Conservation (phyloP, 331 rosid species). For the Cydonia oblonga region DNA sequence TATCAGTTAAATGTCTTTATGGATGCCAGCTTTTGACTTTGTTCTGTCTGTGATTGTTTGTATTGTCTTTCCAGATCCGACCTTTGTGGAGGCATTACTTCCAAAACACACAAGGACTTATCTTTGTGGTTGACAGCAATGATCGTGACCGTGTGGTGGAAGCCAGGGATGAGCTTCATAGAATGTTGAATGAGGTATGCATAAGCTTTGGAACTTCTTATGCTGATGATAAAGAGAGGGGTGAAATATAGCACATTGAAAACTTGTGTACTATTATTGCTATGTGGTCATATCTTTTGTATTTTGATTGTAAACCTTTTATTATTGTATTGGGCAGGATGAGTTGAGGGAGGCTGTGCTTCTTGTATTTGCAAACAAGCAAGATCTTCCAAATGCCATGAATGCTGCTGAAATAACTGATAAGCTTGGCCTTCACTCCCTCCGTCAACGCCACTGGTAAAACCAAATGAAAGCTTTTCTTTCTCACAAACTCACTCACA, state of each 20-base stretch:
- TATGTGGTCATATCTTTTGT: not conserved
- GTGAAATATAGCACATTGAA: not conserved
- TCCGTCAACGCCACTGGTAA: slow-evolving; percentile 83
- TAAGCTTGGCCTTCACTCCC: slow-evolving; percentile 76
- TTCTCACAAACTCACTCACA: not conserved
- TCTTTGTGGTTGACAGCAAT: slow-evolving; percentile 86
- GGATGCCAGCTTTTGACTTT: not conserved
- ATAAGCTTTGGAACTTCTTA: not conserved
- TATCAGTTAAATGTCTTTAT: not conserved
- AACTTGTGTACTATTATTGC: not conserved
- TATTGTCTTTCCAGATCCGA: slow-evolving; percentile 45
- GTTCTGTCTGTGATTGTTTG: not conserved
- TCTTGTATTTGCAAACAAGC: slow-evolving; percentile 90
- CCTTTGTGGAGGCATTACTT: slow-evolving; percentile 94
- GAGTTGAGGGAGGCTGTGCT: slow-evolving; percentile 93
- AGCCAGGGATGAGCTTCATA: slow-evolving; percentile 92
- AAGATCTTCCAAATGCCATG: slow-evolving; percentile 98
- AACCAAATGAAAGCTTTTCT: not conserved
- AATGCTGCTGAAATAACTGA: slow-evolving; percentile 80
- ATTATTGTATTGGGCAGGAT: slow-evolving; percentile 34
- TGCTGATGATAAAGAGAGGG: not conserved
- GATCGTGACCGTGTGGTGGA: slow-evolving; percentile 83
- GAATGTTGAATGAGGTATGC: slow-evolving; percentile 79
- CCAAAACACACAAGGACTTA: slow-evolving; percentile 88
- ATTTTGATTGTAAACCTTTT: not conserved